Conservation (phyloP, 345 rosid species). For the Hibiscus tridactylites region DNA sequence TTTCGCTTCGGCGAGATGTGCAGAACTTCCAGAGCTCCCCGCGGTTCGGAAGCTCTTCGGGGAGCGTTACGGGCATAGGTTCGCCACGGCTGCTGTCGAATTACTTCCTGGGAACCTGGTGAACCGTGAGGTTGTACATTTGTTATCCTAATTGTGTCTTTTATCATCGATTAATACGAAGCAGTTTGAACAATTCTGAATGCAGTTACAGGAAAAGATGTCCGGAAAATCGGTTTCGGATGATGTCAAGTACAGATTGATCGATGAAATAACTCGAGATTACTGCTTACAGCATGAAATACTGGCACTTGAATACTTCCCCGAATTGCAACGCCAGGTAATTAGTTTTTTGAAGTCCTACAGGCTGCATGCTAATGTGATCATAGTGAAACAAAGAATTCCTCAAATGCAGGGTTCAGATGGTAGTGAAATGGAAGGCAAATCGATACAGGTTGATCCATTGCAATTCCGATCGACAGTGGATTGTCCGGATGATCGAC, state of each 20-base stretch:
- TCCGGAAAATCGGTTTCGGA: constrained; percentile 33
- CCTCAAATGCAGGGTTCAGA: constrained; percentile 10
- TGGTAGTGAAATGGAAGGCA: constrained; percentile 10
- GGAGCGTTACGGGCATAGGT: constrained; percentile 63
- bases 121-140: constrained; percentile 45
- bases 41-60: constrained; percentile 50
- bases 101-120: constrained; percentile 60
- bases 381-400: constrained; percentile 11
- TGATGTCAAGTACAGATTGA: constrained; percentile 36
- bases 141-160: not conserved
- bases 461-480: not conserved
- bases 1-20: constrained; percentile 77
- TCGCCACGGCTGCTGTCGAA: constrained; percentile 40
- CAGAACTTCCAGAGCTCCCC: constrained; percentile 69
- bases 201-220: constrained; percentile 52
- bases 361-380: not conserved
- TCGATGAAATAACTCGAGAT: constrained; percentile 49
- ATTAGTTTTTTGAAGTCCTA: not conserved
- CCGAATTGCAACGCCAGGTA: constrained; percentile 44
- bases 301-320: constrained; percentile 44
- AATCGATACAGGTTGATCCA: constrained; percentile 16
- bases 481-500: constrained; percentile 3
- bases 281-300: constrained; percentile 31
- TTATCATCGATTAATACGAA: not conserved
- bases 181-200: not conserved